These are phyloP conservation scores for Isatis lusitanica DNA, from an alignment of 441 rosid species.

Conservation along the genomic window DNA sequence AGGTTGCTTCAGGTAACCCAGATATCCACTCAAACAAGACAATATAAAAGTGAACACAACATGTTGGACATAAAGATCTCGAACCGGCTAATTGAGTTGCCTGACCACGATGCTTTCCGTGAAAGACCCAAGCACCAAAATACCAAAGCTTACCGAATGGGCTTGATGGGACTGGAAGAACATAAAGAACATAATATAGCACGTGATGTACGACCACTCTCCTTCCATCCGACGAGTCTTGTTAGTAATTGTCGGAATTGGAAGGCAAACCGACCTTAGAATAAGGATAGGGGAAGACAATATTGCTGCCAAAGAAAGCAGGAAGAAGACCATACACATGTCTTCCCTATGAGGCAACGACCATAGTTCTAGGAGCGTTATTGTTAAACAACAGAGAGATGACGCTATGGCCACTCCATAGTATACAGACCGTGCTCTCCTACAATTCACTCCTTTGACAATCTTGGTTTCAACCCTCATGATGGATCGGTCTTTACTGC, in stretches of 20 bases:
- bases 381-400: not conserved
- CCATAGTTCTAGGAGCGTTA: not conserved
- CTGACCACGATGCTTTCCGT: not conserved
- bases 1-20: not conserved
- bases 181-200: not conserved
- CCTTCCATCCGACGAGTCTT: not conserved
- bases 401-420: not conserved
- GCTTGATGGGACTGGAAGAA: not conserved
- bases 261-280: not conserved
- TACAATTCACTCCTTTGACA: not conserved
- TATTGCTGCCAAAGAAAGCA: not conserved
- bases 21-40: not conserved
- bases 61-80: not conserved
- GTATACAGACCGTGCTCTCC: not conserved
- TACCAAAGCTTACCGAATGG: not conserved
- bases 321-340: not conserved
- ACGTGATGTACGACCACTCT: not conserved
- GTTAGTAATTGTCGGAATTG: not conserved
- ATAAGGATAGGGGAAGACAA: not conserved
- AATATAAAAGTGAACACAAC: not conserved
- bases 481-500: not conserved
- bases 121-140: not conserved
- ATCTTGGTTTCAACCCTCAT: not conserved
- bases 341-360: not conserved
- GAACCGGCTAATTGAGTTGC: constrained; percentile 6